Percentiles rank a stretch among this genome's conserved stretches.
Conservation (phyloP, 306 rosid species). For the Cicer chorassanicum region DNA sequence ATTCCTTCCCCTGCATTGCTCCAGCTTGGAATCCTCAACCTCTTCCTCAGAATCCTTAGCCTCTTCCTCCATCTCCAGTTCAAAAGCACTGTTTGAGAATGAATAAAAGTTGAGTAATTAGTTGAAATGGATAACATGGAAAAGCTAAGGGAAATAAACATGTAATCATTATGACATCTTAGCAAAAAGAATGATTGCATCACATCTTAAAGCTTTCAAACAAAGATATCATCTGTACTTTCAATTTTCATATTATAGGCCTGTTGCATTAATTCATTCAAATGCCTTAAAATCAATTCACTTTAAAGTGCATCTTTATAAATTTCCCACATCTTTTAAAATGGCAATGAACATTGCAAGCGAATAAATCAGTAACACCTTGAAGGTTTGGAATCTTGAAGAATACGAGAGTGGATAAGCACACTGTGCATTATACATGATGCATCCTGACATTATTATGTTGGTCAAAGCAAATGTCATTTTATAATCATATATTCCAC, state of each 20-base stretch:
- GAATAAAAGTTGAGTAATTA: constrained; percentile 39
- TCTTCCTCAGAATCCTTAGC: constrained; percentile 98
- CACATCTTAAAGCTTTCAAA: constrained; percentile 19
- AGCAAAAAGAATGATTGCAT: background rate
- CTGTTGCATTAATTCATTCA: constrained; percentile 24
- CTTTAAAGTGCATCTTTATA: constrained; percentile 3
- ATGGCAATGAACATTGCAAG: constrained; percentile 1
- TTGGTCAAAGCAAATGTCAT: constrained; percentile 10
- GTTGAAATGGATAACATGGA: constrained; percentile 7
- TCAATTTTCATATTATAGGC: constrained; percentile 24
- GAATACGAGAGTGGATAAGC: constrained; percentile 4
- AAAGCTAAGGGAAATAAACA: constrained; percentile 30
- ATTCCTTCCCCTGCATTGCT: constrained; percentile 50
- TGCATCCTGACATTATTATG: constrained; percentile 22
- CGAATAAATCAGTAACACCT: background rate
- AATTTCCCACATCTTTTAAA: background rate
- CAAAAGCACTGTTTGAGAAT: constrained; percentile 75
- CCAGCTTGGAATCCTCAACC: constrained; percentile 54
- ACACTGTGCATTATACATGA: constrained; percentile 6
- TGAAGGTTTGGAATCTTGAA: background rate
- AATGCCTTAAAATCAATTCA: background rate
- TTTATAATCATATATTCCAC: constrained; percentile 19
- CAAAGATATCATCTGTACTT: constrained; percentile 12
- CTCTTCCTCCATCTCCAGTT: constrained; percentile 75
- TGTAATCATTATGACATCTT: constrained; percentile 14